Base-by-base conservation (phyloP, 495 filamentous ascomycete species). In the Penicillium nucicola region DNA sequence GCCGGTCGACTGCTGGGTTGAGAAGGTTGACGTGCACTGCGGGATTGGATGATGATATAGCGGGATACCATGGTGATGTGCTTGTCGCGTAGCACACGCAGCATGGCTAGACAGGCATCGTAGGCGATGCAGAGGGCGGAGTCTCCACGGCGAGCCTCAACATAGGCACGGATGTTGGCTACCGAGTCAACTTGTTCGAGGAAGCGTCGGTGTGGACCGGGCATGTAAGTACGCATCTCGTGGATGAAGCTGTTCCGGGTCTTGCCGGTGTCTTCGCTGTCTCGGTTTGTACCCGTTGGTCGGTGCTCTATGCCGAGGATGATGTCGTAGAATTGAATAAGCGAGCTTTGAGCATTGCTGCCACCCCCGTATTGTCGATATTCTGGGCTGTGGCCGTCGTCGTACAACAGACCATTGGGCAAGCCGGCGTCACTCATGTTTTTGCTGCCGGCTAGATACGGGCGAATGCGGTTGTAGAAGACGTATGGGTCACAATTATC, bases 221-320 rank as follows among this genome's bases (percentile, higher is more conserved):
- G 93, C 93, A 98, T 98, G 72, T 98, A 98, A 2, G 75, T 79
- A 42, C 91, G 88, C 93, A 98, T 98, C 48, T 97, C 93, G 58
- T 87, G 83, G 63, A 97, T 90, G 77, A 98, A 98, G 56, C 90
- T 91, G 71, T 97, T 83, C 19, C 82, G 80, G 50, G 57, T 28
- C 52, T 54, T 55, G 45, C 44, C 30, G n/a, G 36, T 32, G 31
- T 47, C 52, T 46, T 42, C 53, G 25, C 61, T 47, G 45, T 71
- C 39, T 57, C 59, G 67, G 58, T 79, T 82, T 33, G 87, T 83
- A 12, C 93, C 93, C 0, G 93, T 98, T 1, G 95, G 92, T 4
- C 89, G 82, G 64, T 98, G 93, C 56, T 95, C 88, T 12, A 98
- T 76, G 6, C 91, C 91, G 7, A 98, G 77, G n/a, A 90, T 79